Evolutionary conservation across 2,329 filamentous ascomycete species (phyloP).

Genomic region (Botrytis medusae): DNA sequence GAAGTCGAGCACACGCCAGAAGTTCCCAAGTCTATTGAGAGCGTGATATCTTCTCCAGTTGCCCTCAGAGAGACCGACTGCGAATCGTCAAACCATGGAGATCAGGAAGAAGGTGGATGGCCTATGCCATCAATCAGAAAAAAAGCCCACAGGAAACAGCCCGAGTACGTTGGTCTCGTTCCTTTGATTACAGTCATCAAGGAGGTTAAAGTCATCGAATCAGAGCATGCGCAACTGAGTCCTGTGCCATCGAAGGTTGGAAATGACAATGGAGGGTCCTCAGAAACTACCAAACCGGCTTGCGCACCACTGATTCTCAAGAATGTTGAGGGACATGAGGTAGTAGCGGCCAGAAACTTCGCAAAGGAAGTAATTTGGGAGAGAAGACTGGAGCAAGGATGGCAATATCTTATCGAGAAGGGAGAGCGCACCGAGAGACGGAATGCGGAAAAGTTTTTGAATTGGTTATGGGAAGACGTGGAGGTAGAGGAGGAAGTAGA

Average conservation of each 20-base stretch:
- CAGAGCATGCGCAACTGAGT: neutral
- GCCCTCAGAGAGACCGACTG: too few relatives aligned
- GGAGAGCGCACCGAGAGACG: neutral
- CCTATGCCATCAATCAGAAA: neutral
- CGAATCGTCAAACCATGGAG: neutral
- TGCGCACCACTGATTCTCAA: neutral
- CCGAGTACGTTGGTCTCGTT: neutral
- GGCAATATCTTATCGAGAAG: constrained; percentile 11
- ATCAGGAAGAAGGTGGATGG: neutral
- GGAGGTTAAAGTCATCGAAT: neutral
- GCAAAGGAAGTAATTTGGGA: constrained; percentile 25
- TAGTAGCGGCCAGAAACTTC: constrained; percentile 24
- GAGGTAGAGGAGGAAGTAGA: neutral
- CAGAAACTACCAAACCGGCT: neutral
- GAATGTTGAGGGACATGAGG: neutral
- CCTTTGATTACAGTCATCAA: neutral
- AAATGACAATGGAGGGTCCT: neutral
- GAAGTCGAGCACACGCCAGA: neutral
- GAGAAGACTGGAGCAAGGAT: constrained; percentile 28
- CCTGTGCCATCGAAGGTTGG: neutral
- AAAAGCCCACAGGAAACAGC: neutral
- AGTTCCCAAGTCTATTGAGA: neutral
- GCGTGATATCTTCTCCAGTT: too few relatives aligned
- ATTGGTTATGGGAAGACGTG: constrained; percentile 10
- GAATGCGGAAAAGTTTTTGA: neutral